Evolutionary conservation across 192 early-diverging fungal genomes (phyloP).

Genomic region (Lobulomyces angularis): DNA sequence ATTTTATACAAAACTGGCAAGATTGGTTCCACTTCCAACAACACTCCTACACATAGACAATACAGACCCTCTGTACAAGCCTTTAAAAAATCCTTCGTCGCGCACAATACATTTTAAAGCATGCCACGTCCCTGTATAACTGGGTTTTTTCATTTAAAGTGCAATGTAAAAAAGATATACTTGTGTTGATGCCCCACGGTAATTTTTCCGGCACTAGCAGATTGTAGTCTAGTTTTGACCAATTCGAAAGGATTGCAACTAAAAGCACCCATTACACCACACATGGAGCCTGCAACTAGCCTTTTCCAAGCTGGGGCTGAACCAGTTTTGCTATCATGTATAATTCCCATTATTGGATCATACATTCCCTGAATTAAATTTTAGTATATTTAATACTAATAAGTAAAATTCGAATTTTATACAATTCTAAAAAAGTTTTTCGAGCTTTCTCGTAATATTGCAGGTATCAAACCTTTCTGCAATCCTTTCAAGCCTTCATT

Average conservation of each 20-base stretch:
- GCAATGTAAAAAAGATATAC: constrained; percentile 1
- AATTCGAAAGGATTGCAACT: constrained; percentile 66
- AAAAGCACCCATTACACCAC: constrained; percentile 63
- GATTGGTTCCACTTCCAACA: constrained; percentile 52
- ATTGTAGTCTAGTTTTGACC: constrained; percentile 61
- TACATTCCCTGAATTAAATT: constrained; percentile 55
- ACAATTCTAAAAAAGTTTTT: constrained; percentile 66
- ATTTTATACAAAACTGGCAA: constrained; percentile 53
- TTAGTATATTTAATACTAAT: constrained; percentile 10
- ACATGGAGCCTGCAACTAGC: constrained; percentile 58
- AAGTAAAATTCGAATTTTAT: constrained; percentile 1
- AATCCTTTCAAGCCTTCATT: constrained; percentile 56
- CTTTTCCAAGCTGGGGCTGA: constrained; percentile 60
- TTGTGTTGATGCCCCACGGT: constrained; percentile 59
- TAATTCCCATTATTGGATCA: constrained; percentile 50
- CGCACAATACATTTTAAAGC: constrained; percentile 37
- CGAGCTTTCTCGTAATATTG: constrained; percentile 54
- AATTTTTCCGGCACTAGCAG: constrained; percentile 28
- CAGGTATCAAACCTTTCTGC: constrained; percentile 60
- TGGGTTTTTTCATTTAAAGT: constrained; percentile 1
- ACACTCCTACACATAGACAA: constrained; percentile 53
- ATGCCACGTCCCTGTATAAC: constrained; percentile 42
- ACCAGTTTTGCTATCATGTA: constrained; percentile 39
- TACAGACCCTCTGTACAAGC: constrained; percentile 57
- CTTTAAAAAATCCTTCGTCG: constrained; percentile 41